Evolutionary conservation across 768 basidiomycete genomes (phyloP).

Genomic region (Kwoniella dendrophila): DNA sequence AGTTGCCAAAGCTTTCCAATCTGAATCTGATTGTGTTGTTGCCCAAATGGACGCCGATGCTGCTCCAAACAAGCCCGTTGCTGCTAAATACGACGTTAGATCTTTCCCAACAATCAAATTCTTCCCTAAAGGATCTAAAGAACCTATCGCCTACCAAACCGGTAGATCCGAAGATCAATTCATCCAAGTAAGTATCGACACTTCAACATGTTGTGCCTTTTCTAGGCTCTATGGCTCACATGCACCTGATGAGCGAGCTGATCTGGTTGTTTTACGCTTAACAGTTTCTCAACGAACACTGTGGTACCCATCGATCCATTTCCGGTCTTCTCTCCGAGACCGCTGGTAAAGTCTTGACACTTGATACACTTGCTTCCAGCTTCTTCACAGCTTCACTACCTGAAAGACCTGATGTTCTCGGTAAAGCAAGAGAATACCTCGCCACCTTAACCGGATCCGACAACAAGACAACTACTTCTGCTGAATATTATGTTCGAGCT

Average conservation of each 20-base stretch:
- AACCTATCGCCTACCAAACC: constrained; percentile 69
- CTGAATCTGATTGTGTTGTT: constrained; percentile 78
- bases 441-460: constrained; percentile 54
- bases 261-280: not conserved
- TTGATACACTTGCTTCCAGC: constrained; percentile 75
- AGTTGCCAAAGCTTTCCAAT: constrained; percentile 75
- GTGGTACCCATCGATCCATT: constrained; percentile 78
- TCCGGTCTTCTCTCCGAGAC: constrained; percentile 76
- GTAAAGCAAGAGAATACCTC: constrained; percentile 62
- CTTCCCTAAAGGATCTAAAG: constrained; percentile 71
- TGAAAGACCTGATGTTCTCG: constrained; percentile 65
- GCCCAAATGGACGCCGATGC: constrained; percentile 91
- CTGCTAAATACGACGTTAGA: constrained; percentile 69
- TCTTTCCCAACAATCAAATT: constrained; percentile 95
- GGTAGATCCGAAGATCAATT: constrained; percentile 62
- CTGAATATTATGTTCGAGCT: constrained; percentile 80
- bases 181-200: constrained; percentile 50
- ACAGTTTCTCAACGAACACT: constrained; percentile 58
- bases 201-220: too few species aligned
- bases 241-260: not conserved
- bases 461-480: constrained; percentile 43
- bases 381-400: constrained; percentile 69
- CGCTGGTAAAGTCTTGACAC: constrained; percentile 75
- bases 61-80: constrained; percentile 71
- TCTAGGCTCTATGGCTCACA: too few species aligned